phyloP scores from a whole-genome alignment of 2,329 filamentous ascomycete genomes.

The Rhinocladiella similis region DNA sequence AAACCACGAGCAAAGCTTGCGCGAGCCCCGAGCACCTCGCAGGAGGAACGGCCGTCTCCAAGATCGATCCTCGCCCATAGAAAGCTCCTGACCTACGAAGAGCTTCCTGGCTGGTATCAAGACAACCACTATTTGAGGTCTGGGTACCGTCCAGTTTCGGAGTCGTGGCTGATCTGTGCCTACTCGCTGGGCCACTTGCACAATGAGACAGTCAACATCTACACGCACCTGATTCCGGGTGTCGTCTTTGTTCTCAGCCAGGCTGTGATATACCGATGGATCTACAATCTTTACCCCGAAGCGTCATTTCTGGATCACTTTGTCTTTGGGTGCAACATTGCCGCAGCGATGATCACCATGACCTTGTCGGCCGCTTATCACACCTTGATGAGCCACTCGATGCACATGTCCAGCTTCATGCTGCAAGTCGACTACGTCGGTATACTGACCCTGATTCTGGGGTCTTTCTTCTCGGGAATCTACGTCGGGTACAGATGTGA shows the following conservation, averaged over 20 bases:
- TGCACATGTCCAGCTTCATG: constrained; percentile 29
- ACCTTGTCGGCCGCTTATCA: constrained; percentile 34
- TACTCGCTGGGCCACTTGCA: constrained; percentile 45
- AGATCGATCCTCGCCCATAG: constrained; percentile 4
- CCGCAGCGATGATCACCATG: constrained; percentile 28
- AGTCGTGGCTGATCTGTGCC: constrained; percentile 40
- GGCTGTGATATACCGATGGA: constrained; percentile 22
- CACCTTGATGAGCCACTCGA: constrained; percentile 38
- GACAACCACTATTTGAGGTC: constrained; percentile 44
- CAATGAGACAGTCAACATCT: constrained; percentile 49
- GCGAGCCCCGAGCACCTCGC: constrained; percentile 12
- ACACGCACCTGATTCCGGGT: constrained; percentile 48
- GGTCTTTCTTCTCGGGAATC: constrained; percentile 38
- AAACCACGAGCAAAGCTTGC: constrained; percentile 24
- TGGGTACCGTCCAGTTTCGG: constrained; percentile 46
- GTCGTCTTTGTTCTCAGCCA: constrained; percentile 38
- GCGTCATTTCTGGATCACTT: constrained; percentile 37
- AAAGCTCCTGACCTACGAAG: constrained; percentile 34
- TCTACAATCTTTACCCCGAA: constrained; percentile 38
- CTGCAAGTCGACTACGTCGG: constrained; percentile 36
- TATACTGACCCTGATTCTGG: constrained; percentile 36
- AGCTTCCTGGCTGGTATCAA: constrained; percentile 46
- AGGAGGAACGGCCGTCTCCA: constrained; percentile 17
- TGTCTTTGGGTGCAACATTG: constrained; percentile 44
- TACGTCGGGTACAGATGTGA: constrained; percentile 40